Conservation (phyloP, 2,329 filamentous ascomycete genomes). For the Aureobasidium namibiae region DNA sequence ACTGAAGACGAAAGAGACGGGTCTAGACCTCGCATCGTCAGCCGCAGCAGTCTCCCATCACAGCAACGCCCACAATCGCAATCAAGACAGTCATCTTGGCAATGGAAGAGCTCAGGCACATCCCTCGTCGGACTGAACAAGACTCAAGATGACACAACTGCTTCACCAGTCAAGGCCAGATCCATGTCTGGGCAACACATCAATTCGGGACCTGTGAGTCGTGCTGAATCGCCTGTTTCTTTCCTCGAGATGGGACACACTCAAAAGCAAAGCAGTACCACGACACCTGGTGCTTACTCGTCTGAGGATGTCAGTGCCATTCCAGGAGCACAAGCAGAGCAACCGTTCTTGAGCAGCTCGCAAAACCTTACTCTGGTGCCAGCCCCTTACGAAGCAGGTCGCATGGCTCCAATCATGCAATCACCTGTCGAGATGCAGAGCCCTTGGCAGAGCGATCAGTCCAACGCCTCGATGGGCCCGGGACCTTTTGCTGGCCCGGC, state of each 20-base stretch:
- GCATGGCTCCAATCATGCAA: neutral
- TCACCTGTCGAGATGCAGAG: slow-evolving; percentile 6
- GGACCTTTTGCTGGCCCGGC: neutral
- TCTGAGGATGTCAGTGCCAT: neutral
- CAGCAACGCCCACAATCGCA: slow-evolving; percentile 3
- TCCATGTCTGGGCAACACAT: neutral
- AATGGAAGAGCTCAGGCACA: slow-evolving; percentile 5
- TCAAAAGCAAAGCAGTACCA: neutral
- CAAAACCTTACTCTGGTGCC: neutral
- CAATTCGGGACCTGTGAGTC: neutral
- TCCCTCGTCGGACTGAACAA: neutral
- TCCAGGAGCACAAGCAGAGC: neutral
- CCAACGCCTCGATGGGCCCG: neutral
- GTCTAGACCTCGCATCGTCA: neutral
- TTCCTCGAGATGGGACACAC: slow-evolving; percentile 5
- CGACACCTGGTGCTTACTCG: neutral
- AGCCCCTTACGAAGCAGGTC: neutral
- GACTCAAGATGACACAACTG: neutral
- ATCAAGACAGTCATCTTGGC: slow-evolving; percentile 1
- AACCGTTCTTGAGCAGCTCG: neutral
- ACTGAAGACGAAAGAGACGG: neutral
- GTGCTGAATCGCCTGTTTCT: slow-evolving; percentile 1
- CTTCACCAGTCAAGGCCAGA: neutral
- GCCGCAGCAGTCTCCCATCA: slow-evolving; percentile 9
- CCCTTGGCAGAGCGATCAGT: neutral